A percentile compares a stretch with the other conserved stretches of the same genome.
These are phyloP conservation scores for Fusarium sambucinum DNA, from an alignment of 2,329 filamentous ascomycete genomes.

Conservation along the genomic window DNA sequence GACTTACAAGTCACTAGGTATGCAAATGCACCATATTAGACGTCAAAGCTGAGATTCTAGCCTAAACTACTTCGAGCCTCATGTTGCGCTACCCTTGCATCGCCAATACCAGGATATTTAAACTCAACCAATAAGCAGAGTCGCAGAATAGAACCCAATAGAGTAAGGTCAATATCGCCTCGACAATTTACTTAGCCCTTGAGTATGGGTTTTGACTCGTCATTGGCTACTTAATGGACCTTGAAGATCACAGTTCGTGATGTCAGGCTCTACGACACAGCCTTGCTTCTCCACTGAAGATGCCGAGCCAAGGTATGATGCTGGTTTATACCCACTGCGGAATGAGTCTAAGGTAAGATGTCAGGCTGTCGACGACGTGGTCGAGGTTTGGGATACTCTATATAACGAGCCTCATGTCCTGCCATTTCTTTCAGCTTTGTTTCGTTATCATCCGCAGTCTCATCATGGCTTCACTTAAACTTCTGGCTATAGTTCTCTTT, in stretches of 20 bases:
- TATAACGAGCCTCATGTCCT: background rate
- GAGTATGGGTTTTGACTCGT: background rate
- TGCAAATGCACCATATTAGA: background rate
- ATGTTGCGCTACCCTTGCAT: constrained; percentile 17
- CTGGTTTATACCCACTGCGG: constrained; percentile 1
- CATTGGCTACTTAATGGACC: background rate
- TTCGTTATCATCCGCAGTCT: background rate
- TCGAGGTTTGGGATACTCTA: background rate
- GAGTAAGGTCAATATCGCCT: constrained; percentile 15
- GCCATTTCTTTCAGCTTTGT: accelerated
- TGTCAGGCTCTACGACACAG: background rate
- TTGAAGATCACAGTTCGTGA: no score
- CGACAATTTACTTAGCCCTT: background rate
- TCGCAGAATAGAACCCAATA: constrained; percentile 7
- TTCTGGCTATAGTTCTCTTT: constrained; percentile 1
- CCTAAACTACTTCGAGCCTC: constrained; percentile 16
- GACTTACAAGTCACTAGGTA: background rate
- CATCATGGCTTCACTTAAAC: constrained; percentile 18
- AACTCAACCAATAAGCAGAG: constrained; percentile 6
- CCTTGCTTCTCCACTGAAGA: background rate
- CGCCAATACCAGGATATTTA: background rate
- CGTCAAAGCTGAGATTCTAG: constrained; percentile 2
- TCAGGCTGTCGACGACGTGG: background rate
- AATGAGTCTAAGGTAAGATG: background rate
- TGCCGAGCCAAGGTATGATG: background rate